Conservation (phyloP, 23 red algal species). For the Gracilariopsis chorda region DNA sequence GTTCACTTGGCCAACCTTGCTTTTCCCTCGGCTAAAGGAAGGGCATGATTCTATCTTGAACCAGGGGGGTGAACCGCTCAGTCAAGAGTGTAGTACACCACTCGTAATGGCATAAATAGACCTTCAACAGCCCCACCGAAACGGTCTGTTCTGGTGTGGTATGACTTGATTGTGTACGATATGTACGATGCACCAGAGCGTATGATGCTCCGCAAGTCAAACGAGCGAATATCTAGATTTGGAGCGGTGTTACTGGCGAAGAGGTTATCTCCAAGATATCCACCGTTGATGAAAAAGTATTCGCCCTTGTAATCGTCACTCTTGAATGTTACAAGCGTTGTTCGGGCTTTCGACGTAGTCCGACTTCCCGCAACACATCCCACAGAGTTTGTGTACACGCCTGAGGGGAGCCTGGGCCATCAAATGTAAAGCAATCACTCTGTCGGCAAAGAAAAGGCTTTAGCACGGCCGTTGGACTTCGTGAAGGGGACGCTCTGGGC, state of each 20-base stretch:
- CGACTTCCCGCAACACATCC: constrained; percentile 4
- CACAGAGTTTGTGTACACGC: constrained; percentile 11
- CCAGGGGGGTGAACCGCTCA: too few relatives aligned
- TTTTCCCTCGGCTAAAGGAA: too few relatives aligned
- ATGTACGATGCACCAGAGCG: not conserved
- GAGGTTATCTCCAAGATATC: not conserved
- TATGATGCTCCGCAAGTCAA: not conserved
- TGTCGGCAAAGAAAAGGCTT: not conserved
- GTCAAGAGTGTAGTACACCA: constrained; percentile 2
- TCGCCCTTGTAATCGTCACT: constrained; percentile 37
- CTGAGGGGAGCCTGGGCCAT: constrained; percentile 20
- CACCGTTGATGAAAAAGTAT: constrained; percentile 7
- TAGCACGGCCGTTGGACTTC: not conserved
- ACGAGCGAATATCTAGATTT: constrained; percentile 14
- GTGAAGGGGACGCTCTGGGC: not conserved
- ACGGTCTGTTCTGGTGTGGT: not conserved
- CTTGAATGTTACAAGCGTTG: constrained; percentile 12
- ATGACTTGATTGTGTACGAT: constrained; percentile 12
- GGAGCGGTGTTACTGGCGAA: not conserved
- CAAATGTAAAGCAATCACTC: not conserved
- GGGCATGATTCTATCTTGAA: too few relatives aligned
- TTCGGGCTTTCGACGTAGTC: not conserved
- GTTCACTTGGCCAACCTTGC: too few relatives aligned
- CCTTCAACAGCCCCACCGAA: constrained; percentile 19
- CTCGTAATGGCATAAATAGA: constrained; percentile 14